phyloP scores from a whole-genome alignment of 2,329 filamentous ascomycete species.

The Calonectria honghensis region DNA sequence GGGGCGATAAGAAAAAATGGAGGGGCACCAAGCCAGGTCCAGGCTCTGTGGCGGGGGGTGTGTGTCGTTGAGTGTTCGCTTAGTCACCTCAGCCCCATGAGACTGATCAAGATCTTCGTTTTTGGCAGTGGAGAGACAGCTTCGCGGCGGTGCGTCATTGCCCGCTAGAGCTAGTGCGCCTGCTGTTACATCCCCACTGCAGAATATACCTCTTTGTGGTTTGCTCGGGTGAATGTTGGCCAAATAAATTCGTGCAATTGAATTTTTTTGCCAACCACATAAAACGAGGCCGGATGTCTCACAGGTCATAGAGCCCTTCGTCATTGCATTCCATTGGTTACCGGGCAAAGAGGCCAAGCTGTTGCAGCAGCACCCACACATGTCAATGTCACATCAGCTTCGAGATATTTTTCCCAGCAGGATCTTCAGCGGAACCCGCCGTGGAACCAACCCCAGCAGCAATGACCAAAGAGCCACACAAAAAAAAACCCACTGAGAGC shows the following conservation, averaged over 20 bases:
- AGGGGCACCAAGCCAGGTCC: constrained; percentile 32
- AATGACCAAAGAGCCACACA: constrained; percentile 12
- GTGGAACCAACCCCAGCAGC: constrained; percentile 24
- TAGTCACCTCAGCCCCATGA: constrained; percentile 28
- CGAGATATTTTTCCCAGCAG: constrained; percentile 6
- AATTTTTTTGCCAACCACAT: background rate
- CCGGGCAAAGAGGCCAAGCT: background rate
- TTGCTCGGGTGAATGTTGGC: constrained; percentile 7
- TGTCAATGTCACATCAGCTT: constrained; percentile 16
- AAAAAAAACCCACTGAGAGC: constrained; percentile 19
- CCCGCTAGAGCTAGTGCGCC: constrained; percentile 12
- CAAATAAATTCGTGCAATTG: background rate
- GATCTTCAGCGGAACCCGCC: constrained; percentile 24
- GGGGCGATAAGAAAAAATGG: constrained; percentile 35
- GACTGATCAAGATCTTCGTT: constrained; percentile 16
- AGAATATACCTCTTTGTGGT: constrained; percentile 25
- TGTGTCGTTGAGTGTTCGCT: constrained; percentile 17
- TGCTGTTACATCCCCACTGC: constrained; percentile 2
- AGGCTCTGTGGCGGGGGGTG: background rate
- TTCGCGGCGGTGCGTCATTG: constrained; percentile 23
- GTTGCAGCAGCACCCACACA: constrained; percentile 10
- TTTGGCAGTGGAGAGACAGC: constrained; percentile 22
- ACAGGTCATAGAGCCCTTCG: background rate
- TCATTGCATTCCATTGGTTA: background rate
- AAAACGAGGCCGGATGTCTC: background rate